Percentiles rank a stretch among this genome's conserved stretches.
Conservation (phyloP, 495 filamentous ascomycete genomes). For the Xylaria intraflava region DNA sequence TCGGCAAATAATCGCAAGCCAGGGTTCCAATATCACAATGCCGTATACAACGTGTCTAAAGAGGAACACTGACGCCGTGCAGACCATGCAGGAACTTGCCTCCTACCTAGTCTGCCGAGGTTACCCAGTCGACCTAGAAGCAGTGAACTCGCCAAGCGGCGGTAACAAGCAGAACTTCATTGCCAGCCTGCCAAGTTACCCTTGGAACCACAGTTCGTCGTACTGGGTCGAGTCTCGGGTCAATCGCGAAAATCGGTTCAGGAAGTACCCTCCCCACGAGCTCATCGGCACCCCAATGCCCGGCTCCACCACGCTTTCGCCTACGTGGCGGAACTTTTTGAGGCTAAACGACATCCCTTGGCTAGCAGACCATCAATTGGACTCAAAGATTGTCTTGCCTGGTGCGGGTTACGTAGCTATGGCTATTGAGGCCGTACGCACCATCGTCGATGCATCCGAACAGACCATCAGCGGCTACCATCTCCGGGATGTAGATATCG, state of each 20-base stretch:
- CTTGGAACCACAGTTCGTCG: slow-evolving; percentile 37
- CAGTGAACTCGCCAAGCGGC: slow-evolving; percentile 21
- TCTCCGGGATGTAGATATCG: slow-evolving; percentile 20
- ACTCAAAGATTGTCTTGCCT: slow-evolving; percentile 40
- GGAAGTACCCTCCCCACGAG: slow-evolving; percentile 35
- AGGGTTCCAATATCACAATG: slow-evolving; percentile 13
- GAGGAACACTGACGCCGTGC: slow-evolving; percentile 24
- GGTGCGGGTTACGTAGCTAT: slow-evolving; percentile 43
- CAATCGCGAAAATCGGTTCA: slow-evolving; percentile 35
- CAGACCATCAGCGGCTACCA: slow-evolving; percentile 4
- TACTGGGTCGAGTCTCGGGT: slow-evolving; percentile 39
- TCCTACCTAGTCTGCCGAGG: slow-evolving; percentile 36
- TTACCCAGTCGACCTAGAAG: slow-evolving; percentile 29
- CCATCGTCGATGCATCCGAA: slow-evolving; percentile 23
- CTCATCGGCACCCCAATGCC: slow-evolving; percentile 31
- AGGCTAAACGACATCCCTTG: slow-evolving; percentile 36
- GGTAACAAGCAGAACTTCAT: slow-evolving; percentile 12
- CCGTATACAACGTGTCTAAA: slow-evolving; percentile 23
- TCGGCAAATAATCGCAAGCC: slow-evolving; percentile 32
- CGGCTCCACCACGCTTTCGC: slow-evolving; percentile 28
- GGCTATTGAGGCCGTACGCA: slow-evolving; percentile 42
- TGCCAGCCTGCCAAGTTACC: slow-evolving; percentile 26
- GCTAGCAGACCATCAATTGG: slow-evolving; percentile 39
- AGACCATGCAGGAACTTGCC: slow-evolving; percentile 21
- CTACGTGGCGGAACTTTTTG: slow-evolving; percentile 37